These are phyloP conservation scores for Rhodotorula kratochvilovae DNA, from an alignment of 768 basidiomycete genomes.

Conservation along the genomic window DNA sequence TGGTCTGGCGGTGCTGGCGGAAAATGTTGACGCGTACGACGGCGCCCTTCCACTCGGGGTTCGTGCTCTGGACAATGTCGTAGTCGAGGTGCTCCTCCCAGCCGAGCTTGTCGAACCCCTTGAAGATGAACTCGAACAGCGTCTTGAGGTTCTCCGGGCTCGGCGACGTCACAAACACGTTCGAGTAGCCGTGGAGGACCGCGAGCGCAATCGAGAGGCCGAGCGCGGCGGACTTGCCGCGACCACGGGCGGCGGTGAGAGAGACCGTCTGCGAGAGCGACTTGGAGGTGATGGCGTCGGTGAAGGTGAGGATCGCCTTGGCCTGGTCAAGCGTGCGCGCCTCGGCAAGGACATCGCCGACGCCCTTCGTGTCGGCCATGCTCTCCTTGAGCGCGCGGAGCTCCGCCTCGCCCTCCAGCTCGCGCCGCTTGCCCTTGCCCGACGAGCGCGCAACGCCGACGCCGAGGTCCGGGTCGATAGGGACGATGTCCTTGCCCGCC, in stretches of 20 bases:
- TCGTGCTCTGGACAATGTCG: constrained; percentile 93
- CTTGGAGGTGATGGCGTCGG: constrained; percentile 81
- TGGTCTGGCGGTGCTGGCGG: constrained; percentile 87
- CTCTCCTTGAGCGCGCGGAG: constrained; percentile 73
- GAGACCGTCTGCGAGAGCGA: constrained; percentile 90
- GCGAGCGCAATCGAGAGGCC: constrained; percentile 91
- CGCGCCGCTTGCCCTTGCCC: constrained; percentile 52
- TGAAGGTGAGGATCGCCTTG: constrained; percentile 86
- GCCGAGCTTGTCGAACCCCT: constrained; percentile 86
- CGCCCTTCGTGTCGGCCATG: constrained; percentile 74
- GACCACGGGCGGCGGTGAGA: constrained; percentile 86
- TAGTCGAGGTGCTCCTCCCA: constrained; percentile 98
- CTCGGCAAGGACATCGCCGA: constrained; percentile 82
- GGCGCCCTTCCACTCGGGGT: constrained; percentile 87
- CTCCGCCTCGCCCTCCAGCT: constrained; percentile 52
- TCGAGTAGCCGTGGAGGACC: constrained; percentile 86
- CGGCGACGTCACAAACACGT: constrained; percentile 96
- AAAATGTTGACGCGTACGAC: constrained; percentile 94
- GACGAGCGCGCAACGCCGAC: constrained; percentile 34
- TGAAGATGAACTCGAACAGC: constrained; percentile 95
- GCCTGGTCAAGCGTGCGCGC: constrained; percentile 90
- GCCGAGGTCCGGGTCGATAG: constrained; percentile 50
- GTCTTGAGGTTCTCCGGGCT: constrained; percentile 97
- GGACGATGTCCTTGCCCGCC: constrained; percentile 82
- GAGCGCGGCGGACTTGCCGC: constrained; percentile 95